Base-by-base conservation (phyloP, 805 yeast genomes). In the Yamadazyma sp. region DNA sequence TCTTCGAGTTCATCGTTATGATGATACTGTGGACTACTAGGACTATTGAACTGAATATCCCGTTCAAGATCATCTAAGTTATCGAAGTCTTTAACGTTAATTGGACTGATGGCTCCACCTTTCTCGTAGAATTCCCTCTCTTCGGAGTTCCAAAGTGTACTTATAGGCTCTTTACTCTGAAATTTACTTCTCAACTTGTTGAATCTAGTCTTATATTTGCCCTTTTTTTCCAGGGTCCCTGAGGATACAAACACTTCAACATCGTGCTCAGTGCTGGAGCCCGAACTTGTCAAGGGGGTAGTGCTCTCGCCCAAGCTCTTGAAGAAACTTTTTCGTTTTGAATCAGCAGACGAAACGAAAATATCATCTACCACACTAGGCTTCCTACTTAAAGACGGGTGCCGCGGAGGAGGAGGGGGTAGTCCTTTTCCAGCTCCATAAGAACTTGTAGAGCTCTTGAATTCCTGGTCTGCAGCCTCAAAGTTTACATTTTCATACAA, bases 111-210 rank as follows among this genome's bases (percentile, higher is more conserved):
- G 4, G 23, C 27, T 1, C 37, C 18, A 14, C 25, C 24, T 14
- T 37, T 27, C 23, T 38, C 39, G 8, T 31, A 41, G 5, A 38
- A 21, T 36, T 42, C 30, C 8, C 31, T 31, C 14, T 26, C 32
- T 23, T 46, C 44, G 2, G 22, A 14, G 16, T 26, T 36, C 49
- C 49, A 46, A 10, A 43, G 26, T 6, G 48, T 40, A 5, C 58
- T 45, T 27, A 63, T 55, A 12, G 68, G 61, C 32, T 67, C 71
- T 44, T 57, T 63, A 15, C 60, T 48, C 35, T 54, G 55, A 39
- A 67, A 60, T 43, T 56, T 61, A 24, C 41, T 46, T 39, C 55
- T 64, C 32, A 67, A 45, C 47, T 60, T 62, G 34, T 50, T 46
- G 37, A 67, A 55, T 26, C 58, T 61, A 13, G 54, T 40, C n/a